Base-by-base conservation (phyloP, 2,329 filamentous ascomycete genomes). In the Kalmusia sp. region DNA sequence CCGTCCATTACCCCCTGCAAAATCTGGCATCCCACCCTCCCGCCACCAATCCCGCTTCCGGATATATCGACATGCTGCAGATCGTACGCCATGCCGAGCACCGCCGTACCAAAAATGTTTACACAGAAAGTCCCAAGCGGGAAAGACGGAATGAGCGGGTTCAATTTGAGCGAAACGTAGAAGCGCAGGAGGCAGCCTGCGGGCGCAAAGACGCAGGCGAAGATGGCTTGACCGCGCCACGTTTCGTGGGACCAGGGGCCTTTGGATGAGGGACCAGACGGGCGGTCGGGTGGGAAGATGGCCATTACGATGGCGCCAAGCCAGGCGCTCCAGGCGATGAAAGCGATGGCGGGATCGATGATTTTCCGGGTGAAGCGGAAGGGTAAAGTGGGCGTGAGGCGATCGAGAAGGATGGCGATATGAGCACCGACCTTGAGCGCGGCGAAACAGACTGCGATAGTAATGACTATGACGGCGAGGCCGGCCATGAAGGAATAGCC, bases 401-500 rank as follows among this genome's bases (percentile, higher is more conserved):
- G 78, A 49, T 87, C 81, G 0, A 89, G 64, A 0, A 82, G 82
- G 22, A 87, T 76, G 28, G 92, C 92, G 2, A 93, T 70, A 64
- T 97, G 93, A 0, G 87, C 86, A 15, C 93, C 93, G 14, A 88
- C 66, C 44, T 87, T 82, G 3, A 96, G 79, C 0, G 84, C 91
- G 0, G 84, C 80, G 3, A 95, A 75, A 8, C 87, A 92, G 15
- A 96, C 79, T 0, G 85, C 81, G 11, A 93, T 72, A 0, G 91
- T 96, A 6, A 84, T 79, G 44, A 96, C 78, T n/a, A 91, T 77
- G 33, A 96, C 85, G 14, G 88, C 90, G 1, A 93, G 67, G 30
- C 95, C 75, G 0, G 93, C 91, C 82, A 93, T 86, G 76, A 97
- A 88, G 3, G 89, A 92, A 74, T 93, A 90, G 1, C 92, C 93